Percentiles rank a stretch among this genome's conserved stretches.
Evolutionary conservation across 768 basidiomycete genomes (phyloP).

Genomic region (Suillus discolor): DNA sequence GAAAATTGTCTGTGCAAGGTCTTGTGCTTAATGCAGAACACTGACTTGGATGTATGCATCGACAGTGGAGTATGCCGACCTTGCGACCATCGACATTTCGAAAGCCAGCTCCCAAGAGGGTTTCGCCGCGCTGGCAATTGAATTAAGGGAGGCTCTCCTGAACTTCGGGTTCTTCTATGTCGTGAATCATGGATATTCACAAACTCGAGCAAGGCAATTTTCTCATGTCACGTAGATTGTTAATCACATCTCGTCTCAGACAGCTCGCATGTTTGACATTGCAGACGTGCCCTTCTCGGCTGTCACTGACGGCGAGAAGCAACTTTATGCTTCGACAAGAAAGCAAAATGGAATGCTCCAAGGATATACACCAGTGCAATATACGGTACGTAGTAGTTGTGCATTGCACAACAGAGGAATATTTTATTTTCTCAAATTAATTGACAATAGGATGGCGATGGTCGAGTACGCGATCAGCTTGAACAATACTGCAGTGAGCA

Average conservation of each 20-base stretch:
- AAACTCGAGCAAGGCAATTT: constrained; percentile 32
- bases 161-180: constrained; percentile 46
- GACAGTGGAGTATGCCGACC: constrained; percentile 50
- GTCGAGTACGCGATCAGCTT: constrained; percentile 62
- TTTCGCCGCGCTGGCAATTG: constrained; percentile 37
- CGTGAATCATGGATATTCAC: constrained; percentile 39
- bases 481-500: constrained; percentile 62
- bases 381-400: constrained; percentile 40
- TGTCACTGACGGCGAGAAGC: constrained; percentile 46
- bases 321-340: constrained; percentile 38
- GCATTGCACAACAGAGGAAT: background rate
- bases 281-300: constrained; percentile 47
- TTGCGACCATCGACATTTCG: constrained; percentile 55
- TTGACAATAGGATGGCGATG: constrained; percentile 52
- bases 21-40: background rate
- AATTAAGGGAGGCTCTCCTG: constrained; percentile 49
- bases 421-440: background rate
- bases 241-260: constrained; percentile 30
- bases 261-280: constrained; percentile 49
- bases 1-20: constrained; percentile 34
- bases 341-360: constrained; percentile 49
- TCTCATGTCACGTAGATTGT: background rate
- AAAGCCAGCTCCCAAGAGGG: constrained; percentile 40
- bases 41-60: constrained; percentile 17
- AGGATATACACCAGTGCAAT: constrained; percentile 53